Base-by-base conservation (phyloP, 352 stramenopile genomes). In the Phytophthora chlamydospora region DNA sequence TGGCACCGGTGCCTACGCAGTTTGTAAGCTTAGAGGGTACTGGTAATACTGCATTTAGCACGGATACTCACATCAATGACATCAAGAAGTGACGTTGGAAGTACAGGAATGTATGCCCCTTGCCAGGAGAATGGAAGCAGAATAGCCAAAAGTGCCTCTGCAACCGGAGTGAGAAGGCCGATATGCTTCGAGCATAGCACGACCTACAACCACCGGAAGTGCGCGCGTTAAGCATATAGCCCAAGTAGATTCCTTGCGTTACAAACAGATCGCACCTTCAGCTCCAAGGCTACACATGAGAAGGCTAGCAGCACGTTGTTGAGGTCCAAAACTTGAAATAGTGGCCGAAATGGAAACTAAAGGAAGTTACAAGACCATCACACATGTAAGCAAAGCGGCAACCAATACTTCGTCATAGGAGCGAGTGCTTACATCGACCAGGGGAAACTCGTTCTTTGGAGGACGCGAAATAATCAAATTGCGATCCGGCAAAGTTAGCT, bases 71-170 rank as follows among this genome's bases (percentile, higher is more conserved):
- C 96, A 69, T 98, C 95, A 41, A 98, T 85, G 34, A 98, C 87
- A 56, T 98, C 96, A 24, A 97, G 65, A 52, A 99, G 85, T 14
- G 83, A 89, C 11, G 82, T 83, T 12, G 96, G 96, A 32, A 98
- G 81, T 10, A 99, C 76, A 2, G 96, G 96, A 38, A 98, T 97
- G 63, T 97, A 98, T 13, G 88, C 88, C 29, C 95, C 94, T 85
- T 98, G 93, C 95, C 95, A 98, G 12, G 91, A 83, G 52, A 98
- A 97, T 4, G 96, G 96, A 46, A 98, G 90, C 3, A 98, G 67
- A 14, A 98, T 78, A 48, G 86, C 78, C 46, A 98, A 47, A 6
- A 99, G 78, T 7, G 92, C 85, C 74, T 99, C 95, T 36, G 91
- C 87, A 5, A 96, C 83, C 7, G 95, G 95, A 1, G 89, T 97